Evolutionary conservation across 2,329 filamentous ascomycete species (phyloP).

Genomic region (Thielaviopsis euricoi): DNA sequence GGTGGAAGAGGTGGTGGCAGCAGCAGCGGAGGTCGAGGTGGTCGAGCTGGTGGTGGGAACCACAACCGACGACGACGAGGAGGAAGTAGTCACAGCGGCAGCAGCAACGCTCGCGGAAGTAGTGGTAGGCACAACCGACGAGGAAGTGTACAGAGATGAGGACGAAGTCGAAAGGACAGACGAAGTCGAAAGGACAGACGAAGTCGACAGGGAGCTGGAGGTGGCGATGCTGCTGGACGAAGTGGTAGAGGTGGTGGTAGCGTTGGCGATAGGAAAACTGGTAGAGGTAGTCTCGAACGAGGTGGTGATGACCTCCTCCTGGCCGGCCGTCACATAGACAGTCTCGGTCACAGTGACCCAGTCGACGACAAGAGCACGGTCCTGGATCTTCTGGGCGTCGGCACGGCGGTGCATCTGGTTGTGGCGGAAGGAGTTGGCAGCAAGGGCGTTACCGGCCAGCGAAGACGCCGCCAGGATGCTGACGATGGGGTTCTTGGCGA

Average conservation of each 20-base stretch:
- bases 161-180: too few relatives aligned
- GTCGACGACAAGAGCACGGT: constrained; percentile 20
- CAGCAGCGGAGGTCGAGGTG: constrained; percentile 3
- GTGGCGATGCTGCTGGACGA: background rate
- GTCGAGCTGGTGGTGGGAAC: background rate
- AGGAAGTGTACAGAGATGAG: background rate
- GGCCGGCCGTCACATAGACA: constrained; percentile 21
- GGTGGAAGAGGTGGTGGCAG: constrained; percentile 11
- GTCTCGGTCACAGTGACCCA: constrained; percentile 27
- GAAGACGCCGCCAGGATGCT: constrained; percentile 24
- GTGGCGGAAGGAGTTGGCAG: constrained; percentile 27
- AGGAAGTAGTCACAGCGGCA: background rate
- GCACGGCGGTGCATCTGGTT: constrained; percentile 12
- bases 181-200: too few relatives aligned
- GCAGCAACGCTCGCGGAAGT: background rate
- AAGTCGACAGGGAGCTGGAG: background rate
- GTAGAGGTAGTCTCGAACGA: constrained; percentile 1
- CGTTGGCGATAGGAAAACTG: background rate
- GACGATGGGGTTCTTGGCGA: constrained; percentile 24
- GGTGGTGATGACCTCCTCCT: constrained; percentile 11
- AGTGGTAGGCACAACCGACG: background rate
- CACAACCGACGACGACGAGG: constrained; percentile 1
- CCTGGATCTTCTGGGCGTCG: constrained; percentile 14
- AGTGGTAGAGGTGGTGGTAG: too few relatives aligned
- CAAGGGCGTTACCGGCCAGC: constrained; percentile 27